Percentiles rank a stretch among this genome's conserved stretches.
These are phyloP conservation scores for Plasmopara viticola DNA, from an alignment of 352 stramenopile species.

Conservation along the genomic window DNA sequence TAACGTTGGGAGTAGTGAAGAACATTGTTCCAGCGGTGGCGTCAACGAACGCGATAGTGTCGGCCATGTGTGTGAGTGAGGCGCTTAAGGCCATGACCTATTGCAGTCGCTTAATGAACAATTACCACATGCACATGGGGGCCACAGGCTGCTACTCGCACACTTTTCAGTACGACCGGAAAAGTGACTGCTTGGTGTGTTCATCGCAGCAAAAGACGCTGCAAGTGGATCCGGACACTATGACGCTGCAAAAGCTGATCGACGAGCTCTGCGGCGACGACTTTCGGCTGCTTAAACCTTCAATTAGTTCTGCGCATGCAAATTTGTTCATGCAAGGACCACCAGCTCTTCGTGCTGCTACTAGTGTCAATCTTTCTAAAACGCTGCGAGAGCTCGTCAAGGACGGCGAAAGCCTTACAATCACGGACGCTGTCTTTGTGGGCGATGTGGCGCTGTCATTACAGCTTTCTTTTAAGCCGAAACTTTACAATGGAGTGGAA, in stretches of 20 bases:
- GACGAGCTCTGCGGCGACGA: constrained; percentile 53
- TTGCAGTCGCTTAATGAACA: constrained; percentile 95
- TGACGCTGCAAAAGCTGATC: constrained; percentile 56
- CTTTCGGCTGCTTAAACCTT: constrained; percentile 65
- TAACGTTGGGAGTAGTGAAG: constrained; percentile 97
- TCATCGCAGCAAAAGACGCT: constrained; percentile 63
- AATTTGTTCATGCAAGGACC: constrained; percentile 83
- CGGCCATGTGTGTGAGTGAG: constrained; percentile 95
- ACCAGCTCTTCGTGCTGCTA: constrained; percentile 82
- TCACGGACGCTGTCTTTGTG: constrained; percentile 93
- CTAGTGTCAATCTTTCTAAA: constrained; percentile 89
- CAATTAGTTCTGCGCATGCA: constrained; percentile 49
- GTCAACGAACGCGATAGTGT: constrained; percentile 95
- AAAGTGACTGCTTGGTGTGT: constrained; percentile 83
- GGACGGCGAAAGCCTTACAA: constrained; percentile 86
- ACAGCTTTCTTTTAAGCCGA: constrained; percentile 48
- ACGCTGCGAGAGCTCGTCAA: constrained; percentile 82
- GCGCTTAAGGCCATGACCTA: constrained; percentile 96
- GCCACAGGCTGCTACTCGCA: constrained; percentile 92
- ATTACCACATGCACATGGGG: constrained; percentile 99
- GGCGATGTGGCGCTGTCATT: constrained; percentile 69
- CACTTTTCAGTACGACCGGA: constrained; percentile 95
- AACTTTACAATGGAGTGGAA: constrained; percentile 19
- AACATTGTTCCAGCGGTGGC: constrained; percentile 98
- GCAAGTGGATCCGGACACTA: constrained; percentile 37